These are phyloP conservation scores for Phytophthora capsici DNA, from an alignment of 352 stramenopile species.

Conservation along the genomic window DNA sequence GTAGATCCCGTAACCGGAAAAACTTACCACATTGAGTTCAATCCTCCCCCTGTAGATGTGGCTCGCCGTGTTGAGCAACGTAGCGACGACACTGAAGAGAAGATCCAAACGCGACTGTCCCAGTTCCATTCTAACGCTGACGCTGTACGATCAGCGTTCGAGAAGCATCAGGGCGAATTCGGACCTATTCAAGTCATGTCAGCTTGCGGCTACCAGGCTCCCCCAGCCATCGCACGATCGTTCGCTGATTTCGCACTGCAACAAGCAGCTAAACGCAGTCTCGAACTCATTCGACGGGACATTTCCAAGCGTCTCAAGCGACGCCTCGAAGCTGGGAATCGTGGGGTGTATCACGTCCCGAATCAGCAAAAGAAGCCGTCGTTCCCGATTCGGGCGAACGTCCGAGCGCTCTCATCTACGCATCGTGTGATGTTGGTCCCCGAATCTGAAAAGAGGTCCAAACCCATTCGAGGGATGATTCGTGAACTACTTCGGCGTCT, in stretches of 20 bases:
- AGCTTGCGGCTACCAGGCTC: constrained; percentile 22
- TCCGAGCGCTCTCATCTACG: constrained; percentile 14
- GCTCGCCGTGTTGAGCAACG: constrained; percentile 77
- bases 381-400: constrained; percentile 20
- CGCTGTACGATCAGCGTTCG: constrained; percentile 56
- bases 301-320: constrained; percentile 27
- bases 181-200: constrained; percentile 32
- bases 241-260: constrained; percentile 36
- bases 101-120: constrained; percentile 84
- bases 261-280: constrained; percentile 27
- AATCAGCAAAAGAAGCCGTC: constrained; percentile 21
- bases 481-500: constrained; percentile 23
- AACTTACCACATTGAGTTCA: constrained; percentile 97
- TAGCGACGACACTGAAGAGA: constrained; percentile 94
- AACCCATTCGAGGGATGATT: constrained; percentile 8
- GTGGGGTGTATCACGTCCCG: constrained; percentile 22
- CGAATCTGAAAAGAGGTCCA: constrained; percentile 12
- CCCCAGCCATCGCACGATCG: constrained; percentile 20
- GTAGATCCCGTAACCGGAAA: constrained; percentile 93
- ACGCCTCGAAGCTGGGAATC: constrained; percentile 13
- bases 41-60: constrained; percentile 82
- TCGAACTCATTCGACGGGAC: constrained; percentile 22
- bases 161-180: constrained; percentile 12
- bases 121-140: constrained; percentile 83
- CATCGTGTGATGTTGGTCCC: background rate